Base-by-base conservation (phyloP, 192 early-diverging fungal genomes). In the Backusella mclennaniae region DNA sequence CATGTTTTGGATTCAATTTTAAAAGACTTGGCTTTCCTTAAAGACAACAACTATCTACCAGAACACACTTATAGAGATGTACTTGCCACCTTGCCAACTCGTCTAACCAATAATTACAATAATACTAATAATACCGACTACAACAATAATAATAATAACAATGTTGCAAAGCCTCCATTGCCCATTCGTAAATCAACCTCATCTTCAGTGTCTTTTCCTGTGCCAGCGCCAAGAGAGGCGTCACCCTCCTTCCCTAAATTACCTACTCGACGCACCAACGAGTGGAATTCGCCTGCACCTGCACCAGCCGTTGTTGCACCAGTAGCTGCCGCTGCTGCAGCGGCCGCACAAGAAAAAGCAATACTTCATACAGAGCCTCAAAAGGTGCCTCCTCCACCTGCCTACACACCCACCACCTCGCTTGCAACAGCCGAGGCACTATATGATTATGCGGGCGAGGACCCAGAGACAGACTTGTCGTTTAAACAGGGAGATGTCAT, bases 401-500 rank as follows among this genome's bases (percentile, higher is more conserved):
- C 73, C 5, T 79, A 74, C 39, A 42, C 52, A 21, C 35, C 73
- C 23, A 35, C 35, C 31, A 29, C 70, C 9, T 69, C 52, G 11
- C 44, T 75, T 39, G 67, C 63, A 6, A 79, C 80, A 14, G 89
- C 87, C 23, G 77, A 83, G 26, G 91, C 91, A 19, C 68, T 91
- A 66, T 92, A 92, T 75, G 91, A 92, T 69, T 92, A 90, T 72
- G 73, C 79, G 8, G 90, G 90, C 35, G 77, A 79, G 23, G 87
- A 91, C 76, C 80, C 83, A n/a, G 36, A 39, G 23, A 86, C 83
- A 23, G 91, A 92, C 79, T 78, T 92, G 67, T 76, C 72, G 26
- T 92, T 92, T 82, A 85, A 84, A 42, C 87, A 89, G 77, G 91
- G 91, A 7, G 90, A 92, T 63, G 75, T 85, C 23, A 91, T 92